A percentile compares a stretch with the other conserved stretches of the same genome.
Conservation (phyloP, 441 rosid genomes). For the Adansonia madagascariensis region DNA sequence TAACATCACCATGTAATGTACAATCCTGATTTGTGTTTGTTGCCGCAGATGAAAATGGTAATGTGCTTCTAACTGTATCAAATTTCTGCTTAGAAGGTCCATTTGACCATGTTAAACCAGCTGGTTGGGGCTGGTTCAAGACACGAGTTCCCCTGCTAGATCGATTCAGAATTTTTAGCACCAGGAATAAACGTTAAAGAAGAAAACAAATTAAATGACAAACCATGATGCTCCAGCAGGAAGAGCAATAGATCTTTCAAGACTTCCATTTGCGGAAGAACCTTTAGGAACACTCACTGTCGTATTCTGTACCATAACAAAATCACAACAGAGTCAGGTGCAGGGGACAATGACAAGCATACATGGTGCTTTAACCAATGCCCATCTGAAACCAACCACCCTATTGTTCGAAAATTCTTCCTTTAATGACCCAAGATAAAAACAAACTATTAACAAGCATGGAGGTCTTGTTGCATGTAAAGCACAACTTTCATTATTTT, state of each 20-base stretch:
- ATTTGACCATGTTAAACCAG: slow-evolving; percentile 47
- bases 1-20: slow-evolving; percentile 40
- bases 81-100: slow-evolving; percentile 56
- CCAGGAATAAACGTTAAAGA: slow-evolving; percentile 1
- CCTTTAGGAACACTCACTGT: slow-evolving; percentile 44
- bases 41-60: slow-evolving; percentile 49
- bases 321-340: background rate
- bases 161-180: slow-evolving; percentile 27
- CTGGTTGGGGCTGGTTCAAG: slow-evolving; percentile 52
- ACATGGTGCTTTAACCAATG: background rate
- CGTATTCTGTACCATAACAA: slow-evolving; percentile 46
- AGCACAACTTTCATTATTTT: background rate
- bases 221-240: slow-evolving; percentile 97
- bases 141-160: slow-evolving; percentile 73
- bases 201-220: slow-evolving; percentile 20
- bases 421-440: background rate
- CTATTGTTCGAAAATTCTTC: background rate
- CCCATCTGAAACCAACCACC: background rate
- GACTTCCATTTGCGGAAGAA: slow-evolving; percentile 80
- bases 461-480: background rate
- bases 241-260: slow-evolving; percentile 60
- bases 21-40: slow-evolving; percentile 44
- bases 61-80: slow-evolving; percentile 42
- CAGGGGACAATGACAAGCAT: background rate
- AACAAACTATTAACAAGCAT: background rate